phyloP scores from a whole-genome alignment of 768 basidiomycete species.

The Russula earlei region DNA sequence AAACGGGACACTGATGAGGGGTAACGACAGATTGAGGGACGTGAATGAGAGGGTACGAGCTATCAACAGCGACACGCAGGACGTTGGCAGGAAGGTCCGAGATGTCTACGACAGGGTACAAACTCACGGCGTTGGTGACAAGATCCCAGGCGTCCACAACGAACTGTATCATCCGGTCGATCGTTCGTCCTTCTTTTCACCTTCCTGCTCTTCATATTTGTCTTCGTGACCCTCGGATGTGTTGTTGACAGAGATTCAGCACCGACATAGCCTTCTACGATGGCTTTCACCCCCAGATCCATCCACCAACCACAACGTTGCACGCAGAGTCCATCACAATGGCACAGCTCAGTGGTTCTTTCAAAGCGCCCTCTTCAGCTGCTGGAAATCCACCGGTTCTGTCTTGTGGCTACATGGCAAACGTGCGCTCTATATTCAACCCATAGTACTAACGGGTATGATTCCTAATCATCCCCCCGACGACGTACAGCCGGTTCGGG shows the following conservation, averaged over 20 bases:
- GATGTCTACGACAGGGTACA: too few relatives aligned
- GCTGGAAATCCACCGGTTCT: neutral
- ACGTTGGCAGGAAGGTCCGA: neutral
- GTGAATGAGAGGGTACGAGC: too few relatives aligned
- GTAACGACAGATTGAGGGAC: too few relatives aligned
- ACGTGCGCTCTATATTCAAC: neutral
- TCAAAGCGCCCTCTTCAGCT: neutral
- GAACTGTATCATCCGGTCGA: neutral
- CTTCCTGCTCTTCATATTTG: too few relatives aligned
- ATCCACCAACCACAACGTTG: neutral
- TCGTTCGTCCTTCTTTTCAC: neutral
- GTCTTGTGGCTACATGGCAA: neutral
- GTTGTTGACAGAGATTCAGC: neutral
- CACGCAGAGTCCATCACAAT: neutral
- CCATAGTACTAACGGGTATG: neutral
- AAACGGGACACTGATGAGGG: too few relatives aligned
- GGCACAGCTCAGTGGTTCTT: neutral
- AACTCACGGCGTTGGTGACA: neutral
- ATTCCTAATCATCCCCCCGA: neutral
- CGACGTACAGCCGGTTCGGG: neutral
- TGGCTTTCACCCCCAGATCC: neutral
- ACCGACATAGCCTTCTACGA: neutral
- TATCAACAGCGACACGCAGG: neutral
- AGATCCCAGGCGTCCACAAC: neutral
- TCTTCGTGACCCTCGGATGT: neutral